Conservation (phyloP, 2,329 filamentous ascomycete species). For the Beauveria pseudobassiana region DNA sequence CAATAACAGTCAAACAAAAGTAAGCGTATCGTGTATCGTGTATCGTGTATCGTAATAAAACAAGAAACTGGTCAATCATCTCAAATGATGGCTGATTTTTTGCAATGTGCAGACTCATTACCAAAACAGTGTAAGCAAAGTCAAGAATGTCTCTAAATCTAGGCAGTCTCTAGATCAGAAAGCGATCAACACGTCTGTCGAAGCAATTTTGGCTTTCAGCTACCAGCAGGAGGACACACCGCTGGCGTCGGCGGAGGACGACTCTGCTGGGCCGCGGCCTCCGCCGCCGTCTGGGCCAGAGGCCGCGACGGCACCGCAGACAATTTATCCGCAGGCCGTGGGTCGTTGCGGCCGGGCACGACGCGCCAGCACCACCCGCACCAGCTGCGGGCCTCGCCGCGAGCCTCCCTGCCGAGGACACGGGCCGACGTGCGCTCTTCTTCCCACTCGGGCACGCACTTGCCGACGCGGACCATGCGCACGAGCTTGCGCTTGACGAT, state of each 20-base stretch:
- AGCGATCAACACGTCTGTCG: too few species aligned
- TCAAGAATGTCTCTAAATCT: not conserved
- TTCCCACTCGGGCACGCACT: conserved; percentile 77
- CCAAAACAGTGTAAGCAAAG: not conserved
- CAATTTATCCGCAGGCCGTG: conserved; percentile 13
- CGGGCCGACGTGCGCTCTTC: conserved; percentile 54
- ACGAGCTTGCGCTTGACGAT: conserved; percentile 84
- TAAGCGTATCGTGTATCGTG: too few species aligned
- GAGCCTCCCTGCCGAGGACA: conserved; percentile 63
- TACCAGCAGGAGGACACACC: too few species aligned
- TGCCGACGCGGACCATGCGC: conserved; percentile 71
- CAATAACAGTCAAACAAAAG: too few species aligned
- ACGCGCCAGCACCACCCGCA: conserved; percentile 86
- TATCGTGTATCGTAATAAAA: not conserved
- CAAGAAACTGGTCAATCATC: not conserved
- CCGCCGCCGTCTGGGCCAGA: too few species aligned
- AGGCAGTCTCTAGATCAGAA: too few species aligned
- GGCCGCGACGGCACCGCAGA: too few species aligned
- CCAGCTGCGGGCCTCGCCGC: conserved; percentile 67
- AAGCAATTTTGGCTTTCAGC: too few species aligned
- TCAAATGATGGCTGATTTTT: not conserved
- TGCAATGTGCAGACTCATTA: not conserved
- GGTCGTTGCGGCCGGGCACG: conserved; percentile 51
- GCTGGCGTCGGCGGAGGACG: not conserved
- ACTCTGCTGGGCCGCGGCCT: not conserved